These are phyloP conservation scores for Dichotomocladium elegans DNA, from an alignment of 371 early-diverging fungal species.

Conservation along the genomic window DNA sequence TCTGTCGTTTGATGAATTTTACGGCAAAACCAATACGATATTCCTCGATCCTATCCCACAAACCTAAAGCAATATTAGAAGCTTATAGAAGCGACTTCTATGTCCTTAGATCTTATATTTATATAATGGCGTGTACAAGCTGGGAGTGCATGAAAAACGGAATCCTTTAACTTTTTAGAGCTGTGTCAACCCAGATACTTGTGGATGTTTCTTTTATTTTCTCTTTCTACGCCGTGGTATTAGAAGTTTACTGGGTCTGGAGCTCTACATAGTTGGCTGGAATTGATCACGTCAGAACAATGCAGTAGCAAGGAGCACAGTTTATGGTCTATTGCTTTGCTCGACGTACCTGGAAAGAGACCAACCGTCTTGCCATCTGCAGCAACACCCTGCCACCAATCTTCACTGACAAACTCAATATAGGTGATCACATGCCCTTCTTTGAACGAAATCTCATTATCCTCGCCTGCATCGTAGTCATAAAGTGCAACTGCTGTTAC, in stretches of 20 bases:
- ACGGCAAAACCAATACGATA: too few species aligned
- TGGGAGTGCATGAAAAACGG: too few species aligned
- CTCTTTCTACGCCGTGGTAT: too few species aligned
- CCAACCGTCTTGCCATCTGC: slow-evolving; percentile 55
- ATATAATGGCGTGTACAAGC: too few species aligned
- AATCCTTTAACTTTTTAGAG: too few species aligned
- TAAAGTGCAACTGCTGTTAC: slow-evolving; percentile 68
- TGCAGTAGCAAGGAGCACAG: neutral
- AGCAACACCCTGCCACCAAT: slow-evolving; percentile 88
- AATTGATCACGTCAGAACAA: neutral
- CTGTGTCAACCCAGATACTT: too few species aligned
- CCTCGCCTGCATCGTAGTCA: slow-evolving; percentile 85
- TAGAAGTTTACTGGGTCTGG: slow-evolving; percentile 6
- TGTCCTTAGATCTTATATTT: too few species aligned
- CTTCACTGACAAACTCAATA: slow-evolving; percentile 81
- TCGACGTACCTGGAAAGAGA: slow-evolving; percentile 70
- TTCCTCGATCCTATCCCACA: too few species aligned
- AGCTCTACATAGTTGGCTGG: slow-evolving; percentile 20
- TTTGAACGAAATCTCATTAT: slow-evolving; percentile 81
- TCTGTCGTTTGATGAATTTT: too few species aligned
- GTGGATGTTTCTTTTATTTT: too few species aligned
- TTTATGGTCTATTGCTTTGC: neutral
- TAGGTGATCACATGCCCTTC: slow-evolving; percentile 74
- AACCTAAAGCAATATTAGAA: too few species aligned
- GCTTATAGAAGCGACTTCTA: too few species aligned